These are phyloP conservation scores for Lipomyces yamadae DNA, from an alignment of 805 yeast genomes.

Conservation along the genomic window DNA sequence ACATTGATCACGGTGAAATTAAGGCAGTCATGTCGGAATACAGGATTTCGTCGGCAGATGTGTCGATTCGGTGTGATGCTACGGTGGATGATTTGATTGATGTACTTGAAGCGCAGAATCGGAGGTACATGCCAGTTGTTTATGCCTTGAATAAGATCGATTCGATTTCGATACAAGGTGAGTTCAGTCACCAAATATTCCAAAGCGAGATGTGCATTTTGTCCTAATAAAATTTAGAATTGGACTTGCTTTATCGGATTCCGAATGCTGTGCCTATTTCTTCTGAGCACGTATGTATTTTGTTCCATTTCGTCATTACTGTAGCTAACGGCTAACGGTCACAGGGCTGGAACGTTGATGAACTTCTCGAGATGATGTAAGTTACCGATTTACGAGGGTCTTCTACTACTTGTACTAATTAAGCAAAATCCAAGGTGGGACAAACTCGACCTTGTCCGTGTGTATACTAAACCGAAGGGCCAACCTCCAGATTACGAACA, in stretches of 20 bases:
- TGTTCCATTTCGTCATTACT: not conserved
- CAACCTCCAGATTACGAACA: slow-evolving; percentile 89
- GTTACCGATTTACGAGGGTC: not conserved
- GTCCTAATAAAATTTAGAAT: slow-evolving; percentile 53
- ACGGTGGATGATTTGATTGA: slow-evolving; percentile 96
- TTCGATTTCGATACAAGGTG: slow-evolving; percentile 78
- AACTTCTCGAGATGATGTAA: slow-evolving; percentile 82
- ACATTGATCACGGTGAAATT: slow-evolving; percentile 88
- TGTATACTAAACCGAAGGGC: slow-evolving; percentile 97
- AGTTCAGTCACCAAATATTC: not conserved
- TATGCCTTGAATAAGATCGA: slow-evolving; percentile 96
- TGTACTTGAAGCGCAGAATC: slow-evolving; percentile 83
- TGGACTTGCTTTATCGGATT: slow-evolving; percentile 85
- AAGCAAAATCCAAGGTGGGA: slow-evolving; percentile 60
- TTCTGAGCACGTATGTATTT: slow-evolving; percentile 62
- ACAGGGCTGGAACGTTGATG: slow-evolving; percentile 92
- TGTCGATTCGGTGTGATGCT: slow-evolving; percentile 96
- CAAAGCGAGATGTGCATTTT: not conserved
- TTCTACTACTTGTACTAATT: not conserved
- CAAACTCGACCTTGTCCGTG: slow-evolving; percentile 85
- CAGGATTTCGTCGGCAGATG: slow-evolving; percentile 92
- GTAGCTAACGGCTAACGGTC: not conserved
- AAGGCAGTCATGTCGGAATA: slow-evolving; percentile 96
- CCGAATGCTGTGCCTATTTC: slow-evolving; percentile 98
- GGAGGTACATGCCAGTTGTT: slow-evolving; percentile 94